Evolutionary conservation across 768 basidiomycete species (phyloP).

Genomic region (Suillus discolor): DNA sequence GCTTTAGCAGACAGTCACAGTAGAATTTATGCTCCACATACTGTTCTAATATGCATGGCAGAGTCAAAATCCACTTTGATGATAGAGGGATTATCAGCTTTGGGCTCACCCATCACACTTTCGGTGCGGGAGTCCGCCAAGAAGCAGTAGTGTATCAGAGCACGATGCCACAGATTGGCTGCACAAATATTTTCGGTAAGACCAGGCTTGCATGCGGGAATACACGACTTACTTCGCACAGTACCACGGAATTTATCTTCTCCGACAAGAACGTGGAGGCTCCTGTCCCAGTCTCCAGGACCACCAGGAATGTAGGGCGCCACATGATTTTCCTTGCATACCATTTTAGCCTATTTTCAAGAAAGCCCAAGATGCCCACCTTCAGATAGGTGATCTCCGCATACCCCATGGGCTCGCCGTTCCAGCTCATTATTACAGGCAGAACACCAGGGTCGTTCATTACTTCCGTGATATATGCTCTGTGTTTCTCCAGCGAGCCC

Average conservation of each 20-base stretch:
- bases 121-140: constrained; percentile 45
- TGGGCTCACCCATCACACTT: constrained; percentile 46
- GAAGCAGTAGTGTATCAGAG: constrained; percentile 45
- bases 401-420: constrained; percentile 45
- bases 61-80: constrained; percentile 28
- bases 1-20: background rate
- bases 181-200: background rate
- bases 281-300: constrained; percentile 35
- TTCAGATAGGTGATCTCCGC: constrained; percentile 48
- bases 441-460: constrained; percentile 41
- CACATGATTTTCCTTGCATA: constrained; percentile 22
- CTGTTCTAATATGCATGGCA: constrained; percentile 25
- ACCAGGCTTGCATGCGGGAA: background rate
- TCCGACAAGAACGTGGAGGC: constrained; percentile 48
- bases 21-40: constrained; percentile 1
- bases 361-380: constrained; percentile 32
- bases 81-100: constrained; percentile 29
- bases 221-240: constrained; percentile 38
- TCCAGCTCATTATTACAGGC: constrained; percentile 50
- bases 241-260: constrained; percentile 49
- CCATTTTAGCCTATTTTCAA: background rate
- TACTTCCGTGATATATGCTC: constrained; percentile 38
- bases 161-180: constrained; percentile 25
- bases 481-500: constrained; percentile 46
- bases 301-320: constrained; percentile 29